Evolutionary conservation across 2,329 filamentous ascomycete species (phyloP), one percentile per base, ranked within the genome.

Genomic region (Verticillium isaacii): DNA sequence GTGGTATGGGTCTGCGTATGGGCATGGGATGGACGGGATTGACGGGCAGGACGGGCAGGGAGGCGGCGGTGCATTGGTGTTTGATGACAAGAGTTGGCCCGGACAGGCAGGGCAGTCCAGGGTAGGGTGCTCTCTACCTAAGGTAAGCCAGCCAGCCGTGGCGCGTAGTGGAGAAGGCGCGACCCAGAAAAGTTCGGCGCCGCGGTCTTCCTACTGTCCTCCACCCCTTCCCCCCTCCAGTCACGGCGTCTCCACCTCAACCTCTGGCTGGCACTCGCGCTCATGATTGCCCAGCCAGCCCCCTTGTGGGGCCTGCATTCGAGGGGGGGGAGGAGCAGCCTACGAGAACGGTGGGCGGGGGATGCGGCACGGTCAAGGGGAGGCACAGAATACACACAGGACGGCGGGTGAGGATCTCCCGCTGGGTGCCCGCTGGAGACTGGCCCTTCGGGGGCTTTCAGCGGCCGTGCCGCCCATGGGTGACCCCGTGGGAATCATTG

Each of bases 61-160:
- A 59, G 58, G 41, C 45, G 58, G 58, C 58, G 58, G 58, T 59
- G 58, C 58, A 45, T 41, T 58, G 57, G 57, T 58, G 57, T 58
- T 58, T 58, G 57, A 58, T 58, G 57, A 58, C 57, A 58, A 58
- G 57, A 52, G 23, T 23, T 52, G 19, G 45, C 19, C 29, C 29
- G 5, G 29, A 29, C 29, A 29, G 29, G 29, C 29, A 29, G 29
- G 29, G 29, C 29, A 14, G 34, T 14, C 34, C 34, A 36, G 34
- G 34, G 34, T 14, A 36, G 34, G 34, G 34, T 36, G 34, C 34
- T 36, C 9, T 36, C 9, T 9, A 36, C 34, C 34, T 36, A 36
- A 36, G 34, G 34, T 36, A 3, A 36, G 34, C 34, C 34, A 9
- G 34, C 34, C 34, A 11, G 34, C 34, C 19, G 45, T 52, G 4